Evolutionary conservation across 2,329 filamentous ascomycete species (phyloP), one percentile per base, ranked within the genome.

Genomic region (Exophiala spinifera): DNA sequence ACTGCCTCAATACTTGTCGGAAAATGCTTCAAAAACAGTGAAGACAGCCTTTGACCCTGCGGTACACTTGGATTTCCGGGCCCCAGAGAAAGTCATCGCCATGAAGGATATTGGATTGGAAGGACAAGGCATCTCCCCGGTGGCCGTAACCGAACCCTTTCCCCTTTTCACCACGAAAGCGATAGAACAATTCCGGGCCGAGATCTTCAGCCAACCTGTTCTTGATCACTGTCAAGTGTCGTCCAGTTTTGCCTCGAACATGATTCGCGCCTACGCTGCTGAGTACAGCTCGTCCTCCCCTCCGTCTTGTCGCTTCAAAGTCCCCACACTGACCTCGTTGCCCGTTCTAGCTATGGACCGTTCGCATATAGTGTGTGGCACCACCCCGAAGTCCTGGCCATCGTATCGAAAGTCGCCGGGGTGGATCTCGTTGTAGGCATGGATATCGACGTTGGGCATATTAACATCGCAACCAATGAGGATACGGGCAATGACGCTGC

Each of bases 141-240:
- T 56, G 34, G 84, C 82, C 2, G 81, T 82, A 40, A 81, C 82
- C 0, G 77, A 83, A 49, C 82, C 83, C 0, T 86, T 86, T 66
- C 74, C 73, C 1, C 74, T 87, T n/a, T 86, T 86, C 66, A 79
- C 78, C 4, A 63, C 75, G n/a, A 80, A 83, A 43, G 82, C 82
- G 10, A 15, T 44, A n/a, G 14, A 25, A 28, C 19, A 44, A n/a
- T n/a, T 44, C 13, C 4, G 42, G 10, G 42, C 20, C 3, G 42
- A 44, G 10, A 28, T 44, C 19, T 28, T 44, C 21, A 21, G 42
- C n/a, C 10, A 25, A 13, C 2, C 19, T 7, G 42, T 44, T 8
- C 10, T 28, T 11, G 42, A 25, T 13, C 8, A 44, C 7, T 42
- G 42, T 44, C 8, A 21, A 23, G 20, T n/a, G 8, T 25, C 42